Evolutionary conservation across 164 flowering plant species (phyloP).

Genomic region (Vitis rotundifolia): DNA sequence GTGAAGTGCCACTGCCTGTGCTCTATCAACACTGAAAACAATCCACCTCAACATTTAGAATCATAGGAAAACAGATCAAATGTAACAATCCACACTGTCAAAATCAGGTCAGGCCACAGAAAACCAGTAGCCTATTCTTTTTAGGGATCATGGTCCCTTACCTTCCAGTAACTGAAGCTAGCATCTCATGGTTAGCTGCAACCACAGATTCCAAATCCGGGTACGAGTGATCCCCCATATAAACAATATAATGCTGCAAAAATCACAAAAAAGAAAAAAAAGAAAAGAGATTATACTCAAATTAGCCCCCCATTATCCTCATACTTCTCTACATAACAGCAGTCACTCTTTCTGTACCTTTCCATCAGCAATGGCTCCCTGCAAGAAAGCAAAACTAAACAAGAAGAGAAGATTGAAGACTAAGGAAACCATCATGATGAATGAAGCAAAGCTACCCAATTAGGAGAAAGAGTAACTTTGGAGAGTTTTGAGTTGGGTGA

Average conservation of each 20-base stretch:
- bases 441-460: not conserved
- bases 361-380: constrained; percentile 25
- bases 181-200: constrained; percentile 38
- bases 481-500: too few relatives aligned
- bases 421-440: constrained; percentile 13
- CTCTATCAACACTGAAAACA: constrained; percentile 16
- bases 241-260: constrained; percentile 47
- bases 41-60: not conserved
- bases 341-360: constrained; percentile 8
- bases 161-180: constrained; percentile 44
- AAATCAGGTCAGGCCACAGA: too few relatives aligned
- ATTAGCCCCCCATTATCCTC: not conserved
- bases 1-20: constrained; percentile 22
- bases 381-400: constrained; percentile 9
- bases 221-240: constrained; percentile 44
- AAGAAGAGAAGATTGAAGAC: constrained; percentile 22
- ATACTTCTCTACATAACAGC: not conserved
- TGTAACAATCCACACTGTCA: not conserved
- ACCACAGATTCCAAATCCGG: constrained; percentile 36
- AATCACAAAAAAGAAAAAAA: not conserved
- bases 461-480: too few relatives aligned
- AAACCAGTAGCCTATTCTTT: too few relatives aligned
- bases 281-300: not conserved
- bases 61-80: not conserved
- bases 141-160: not conserved